Base-by-base conservation (phyloP, 225 moss, liverwort and hornwort species). In the Ulota crispa region DNA sequence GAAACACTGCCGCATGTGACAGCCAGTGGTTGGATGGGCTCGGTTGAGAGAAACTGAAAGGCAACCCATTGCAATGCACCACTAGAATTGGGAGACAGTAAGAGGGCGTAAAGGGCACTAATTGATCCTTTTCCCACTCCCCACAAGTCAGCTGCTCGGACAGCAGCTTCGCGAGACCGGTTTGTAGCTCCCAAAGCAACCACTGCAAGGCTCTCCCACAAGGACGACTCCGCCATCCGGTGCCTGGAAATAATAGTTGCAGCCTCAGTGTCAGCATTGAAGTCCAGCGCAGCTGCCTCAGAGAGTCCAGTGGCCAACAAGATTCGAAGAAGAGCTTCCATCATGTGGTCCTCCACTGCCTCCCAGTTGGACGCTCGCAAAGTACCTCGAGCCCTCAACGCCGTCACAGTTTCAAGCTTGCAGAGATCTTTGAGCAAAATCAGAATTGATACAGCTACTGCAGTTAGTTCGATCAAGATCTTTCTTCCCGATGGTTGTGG, bases 111-210 rank as follows among this genome's bases (percentile, higher is more conserved):
- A 15, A 99, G 91, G 14, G 90, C 89, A 83, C 96, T 92, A 43
- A 99, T 88, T 41, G 98, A 91, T 56, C 95, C 94, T 55, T 91
- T 90, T 72, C 96, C 98, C 75, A 94, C 88, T 64, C 94, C 98
- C 98, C 98, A 99, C 81, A 99, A 85, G 79, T 99, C 96, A 61
- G 95, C 94, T 62, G 98, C 89, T 86, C 98, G 92, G 64, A 92
- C 90, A 45, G 98, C 93, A 81, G 96, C 90, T 91, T 96, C 91
- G 36, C 94, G 90, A 81, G 98, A 88, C 81, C 95, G 85, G 67
- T 36, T 82, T 10, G 96, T 88, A 67, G 96, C 91, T 76, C 87
- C 89, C 69, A 94, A 39, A 63, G 88, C 93, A 82, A 93, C 86
- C 55, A 88, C 85, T 36, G 94, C 92, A 70, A 95, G 91, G 79